Percentiles rank a stretch among this genome's conserved stretches.
These are phyloP conservation scores for Vigna trinervia DNA, from an alignment of 306 rosid genomes.

Conservation along the genomic window DNA sequence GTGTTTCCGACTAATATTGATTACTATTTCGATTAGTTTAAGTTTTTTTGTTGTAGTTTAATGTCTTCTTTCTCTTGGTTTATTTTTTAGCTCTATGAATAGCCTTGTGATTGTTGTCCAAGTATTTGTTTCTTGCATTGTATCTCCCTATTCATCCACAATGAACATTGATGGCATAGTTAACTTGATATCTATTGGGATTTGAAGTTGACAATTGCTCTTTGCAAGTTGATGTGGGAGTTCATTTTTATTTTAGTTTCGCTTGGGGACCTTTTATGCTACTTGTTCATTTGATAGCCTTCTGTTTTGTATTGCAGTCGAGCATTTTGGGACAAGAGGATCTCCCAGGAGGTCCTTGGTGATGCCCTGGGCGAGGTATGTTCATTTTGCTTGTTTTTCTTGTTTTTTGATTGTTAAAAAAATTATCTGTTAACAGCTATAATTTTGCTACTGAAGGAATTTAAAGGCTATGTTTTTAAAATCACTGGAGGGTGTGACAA, in stretches of 20 bases:
- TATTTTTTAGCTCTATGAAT: background rate
- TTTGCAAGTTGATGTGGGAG: background rate
- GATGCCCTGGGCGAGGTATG: conserved; percentile 54
- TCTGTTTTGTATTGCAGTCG: conserved; percentile 13
- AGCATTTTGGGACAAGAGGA: conserved; percentile 55
- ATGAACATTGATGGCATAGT: background rate
- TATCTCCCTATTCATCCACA: background rate
- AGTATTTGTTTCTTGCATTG: background rate
- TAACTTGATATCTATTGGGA: background rate
- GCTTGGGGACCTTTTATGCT: no score
- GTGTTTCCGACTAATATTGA: background rate
- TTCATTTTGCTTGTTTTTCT: background rate
- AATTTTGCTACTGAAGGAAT: conserved; percentile 31
- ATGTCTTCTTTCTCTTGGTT: background rate
- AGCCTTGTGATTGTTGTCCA: background rate
- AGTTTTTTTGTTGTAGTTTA: background rate
- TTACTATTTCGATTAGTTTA: background rate
- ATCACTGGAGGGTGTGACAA: conserved; percentile 53
- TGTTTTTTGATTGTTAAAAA: background rate
- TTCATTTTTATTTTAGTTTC: background rate
- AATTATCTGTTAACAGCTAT: background rate
- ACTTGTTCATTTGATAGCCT: background rate
- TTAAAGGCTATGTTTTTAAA: conserved; percentile 52
- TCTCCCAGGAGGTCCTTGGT: conserved; percentile 52
- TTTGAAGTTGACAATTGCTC: background rate